Conservation (phyloP, 768 basidiomycete species). For the Termitomyces sp. region DNA sequence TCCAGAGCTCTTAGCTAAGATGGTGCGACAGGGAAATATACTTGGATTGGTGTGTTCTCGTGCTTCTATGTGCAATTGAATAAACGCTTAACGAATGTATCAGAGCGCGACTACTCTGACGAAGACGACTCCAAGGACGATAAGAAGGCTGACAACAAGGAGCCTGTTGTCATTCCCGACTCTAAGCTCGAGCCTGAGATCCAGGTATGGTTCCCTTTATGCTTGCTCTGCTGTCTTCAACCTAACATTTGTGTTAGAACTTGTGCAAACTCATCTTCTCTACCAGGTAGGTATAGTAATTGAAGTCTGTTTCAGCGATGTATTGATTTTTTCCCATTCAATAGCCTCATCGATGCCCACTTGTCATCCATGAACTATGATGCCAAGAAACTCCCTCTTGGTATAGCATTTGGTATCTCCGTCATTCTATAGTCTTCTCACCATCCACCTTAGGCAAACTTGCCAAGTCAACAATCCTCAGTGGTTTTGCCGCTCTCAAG, state of each 20-base stretch:
- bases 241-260: slow-evolving; percentile 22
- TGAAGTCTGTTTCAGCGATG: neutral
- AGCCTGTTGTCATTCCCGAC: slow-evolving; percentile 41
- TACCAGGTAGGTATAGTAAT: slow-evolving; percentile 30
- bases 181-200: slow-evolving; percentile 42
- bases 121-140: slow-evolving; percentile 38
- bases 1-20: neutral
- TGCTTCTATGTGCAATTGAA: neutral
- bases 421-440: slow-evolving; percentile 4
- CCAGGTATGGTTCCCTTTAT: slow-evolving; percentile 29
- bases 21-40: slow-evolving; percentile 48
- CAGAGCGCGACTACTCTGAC: slow-evolving; percentile 54
- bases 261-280: slow-evolving; percentile 53
- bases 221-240: neutral
- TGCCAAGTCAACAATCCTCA: slow-evolving; percentile 56
- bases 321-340: neutral
- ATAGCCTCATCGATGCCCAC: slow-evolving; percentile 49
- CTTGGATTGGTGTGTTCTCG: slow-evolving; percentile 46
- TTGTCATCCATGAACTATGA: slow-evolving; percentile 66
- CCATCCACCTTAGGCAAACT: slow-evolving; percentile 42
- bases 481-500: slow-evolving; percentile 58
- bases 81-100: neutral
- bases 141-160: slow-evolving; percentile 23
- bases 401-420: slow-evolving; percentile 21
- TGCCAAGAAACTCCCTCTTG: slow-evolving; percentile 60